Conservation (phyloP, 1,139 yeast genomes). For the Saccharomyces hybrid region DNA sequence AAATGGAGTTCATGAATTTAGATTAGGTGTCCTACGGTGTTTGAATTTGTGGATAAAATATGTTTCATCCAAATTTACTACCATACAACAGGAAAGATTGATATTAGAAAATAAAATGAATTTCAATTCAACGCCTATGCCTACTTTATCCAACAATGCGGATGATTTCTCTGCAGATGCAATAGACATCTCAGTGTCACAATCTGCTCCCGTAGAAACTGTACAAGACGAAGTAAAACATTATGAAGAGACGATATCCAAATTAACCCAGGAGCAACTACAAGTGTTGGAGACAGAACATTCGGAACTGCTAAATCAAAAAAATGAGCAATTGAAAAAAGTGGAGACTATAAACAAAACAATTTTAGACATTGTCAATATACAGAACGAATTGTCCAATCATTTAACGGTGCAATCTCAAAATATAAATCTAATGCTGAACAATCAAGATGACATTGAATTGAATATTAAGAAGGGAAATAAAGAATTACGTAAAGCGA, state of each 20-base stretch:
- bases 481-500: constrained; percentile 62
- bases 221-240: constrained; percentile 31
- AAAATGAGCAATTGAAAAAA: constrained; percentile 59
- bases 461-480: constrained; percentile 70
- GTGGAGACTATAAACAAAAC: constrained; percentile 69
- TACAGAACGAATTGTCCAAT: constrained; percentile 70
- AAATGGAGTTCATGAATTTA: constrained; percentile 15
- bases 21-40: constrained; percentile 28
- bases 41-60: constrained; percentile 22
- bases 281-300: constrained; percentile 69
- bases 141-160: not conserved
- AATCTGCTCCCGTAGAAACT: constrained; percentile 21
- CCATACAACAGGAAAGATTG: constrained; percentile 28
- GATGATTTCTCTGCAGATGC: constrained; percentile 3
- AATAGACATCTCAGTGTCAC: constrained; percentile 18
- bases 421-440: constrained; percentile 57
- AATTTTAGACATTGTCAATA: constrained; percentile 68
- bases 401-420: constrained; percentile 74
- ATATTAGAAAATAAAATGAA: constrained; percentile 16
- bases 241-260: constrained; percentile 30
- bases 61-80: constrained; percentile 22
- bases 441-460: constrained; percentile 65
- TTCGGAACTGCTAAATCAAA: constrained; percentile 52
- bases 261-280: constrained; percentile 52
- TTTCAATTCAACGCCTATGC: constrained; percentile 13